Evolutionary conservation across 805 yeast species (phyloP).

Genomic region (Barnettozyma vustinii): DNA sequence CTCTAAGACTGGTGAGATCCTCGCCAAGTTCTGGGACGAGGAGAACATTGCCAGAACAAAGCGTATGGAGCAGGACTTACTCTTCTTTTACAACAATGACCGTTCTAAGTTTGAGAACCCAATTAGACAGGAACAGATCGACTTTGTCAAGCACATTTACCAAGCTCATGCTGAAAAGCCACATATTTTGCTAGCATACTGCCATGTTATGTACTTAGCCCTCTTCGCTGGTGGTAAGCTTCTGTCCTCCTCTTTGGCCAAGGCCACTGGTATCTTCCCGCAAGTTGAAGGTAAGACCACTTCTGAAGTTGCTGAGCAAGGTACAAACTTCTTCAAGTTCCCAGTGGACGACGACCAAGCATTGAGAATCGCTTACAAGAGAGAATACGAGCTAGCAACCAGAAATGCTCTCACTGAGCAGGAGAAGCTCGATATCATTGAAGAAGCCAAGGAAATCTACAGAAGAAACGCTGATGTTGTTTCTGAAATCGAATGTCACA

Average conservation of each 20-base stretch:
- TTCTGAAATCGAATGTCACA: constrained; percentile 62
- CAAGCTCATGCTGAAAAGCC: constrained; percentile 56
- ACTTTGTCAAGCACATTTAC: constrained; percentile 55
- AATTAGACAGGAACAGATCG: constrained; percentile 54
- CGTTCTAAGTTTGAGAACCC: constrained; percentile 52
- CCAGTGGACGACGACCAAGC: constrained; percentile 63
- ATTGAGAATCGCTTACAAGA: constrained; percentile 61
- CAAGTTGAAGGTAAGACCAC: constrained; percentile 61
- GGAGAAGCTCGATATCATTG: constrained; percentile 65
- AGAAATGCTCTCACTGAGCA: constrained; percentile 63
- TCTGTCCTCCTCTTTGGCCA: constrained; percentile 59
- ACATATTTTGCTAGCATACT: constrained; percentile 66
- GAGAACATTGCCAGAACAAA: constrained; percentile 54
- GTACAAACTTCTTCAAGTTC: constrained; percentile 68
- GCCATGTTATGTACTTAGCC: constrained; percentile 82
- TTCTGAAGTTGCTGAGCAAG: constrained; percentile 54
- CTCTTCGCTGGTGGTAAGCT: constrained; percentile 82
- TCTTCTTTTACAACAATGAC: constrained; percentile 58
- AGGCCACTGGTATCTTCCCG: constrained; percentile 71
- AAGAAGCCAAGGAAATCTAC: constrained; percentile 63
- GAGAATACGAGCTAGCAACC: constrained; percentile 73
- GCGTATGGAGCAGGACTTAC: constrained; percentile 53
- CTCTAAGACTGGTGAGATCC: constrained; percentile 33
- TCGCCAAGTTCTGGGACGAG: constrained; percentile 61
- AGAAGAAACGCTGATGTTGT: constrained; percentile 55